Conservation (phyloP, 345 rosid genomes). For the Ricinus communis region DNA sequence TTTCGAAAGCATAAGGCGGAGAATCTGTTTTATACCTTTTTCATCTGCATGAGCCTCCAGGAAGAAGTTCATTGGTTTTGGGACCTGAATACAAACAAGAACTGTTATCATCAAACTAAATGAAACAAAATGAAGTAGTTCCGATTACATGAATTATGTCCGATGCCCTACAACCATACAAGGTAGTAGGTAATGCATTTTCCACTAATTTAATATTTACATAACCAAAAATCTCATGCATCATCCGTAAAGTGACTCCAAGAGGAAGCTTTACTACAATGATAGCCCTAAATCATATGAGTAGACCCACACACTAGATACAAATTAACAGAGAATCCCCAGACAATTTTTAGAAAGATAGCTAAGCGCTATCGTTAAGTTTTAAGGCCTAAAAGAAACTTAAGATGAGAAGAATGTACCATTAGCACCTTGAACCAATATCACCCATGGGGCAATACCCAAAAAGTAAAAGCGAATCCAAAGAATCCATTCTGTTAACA, state of each 20-base stretch:
- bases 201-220: neutral
- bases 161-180: neutral
- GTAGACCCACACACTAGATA: neutral
- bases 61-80: conserved; percentile 76
- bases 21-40: conserved; percentile 83
- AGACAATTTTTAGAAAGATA: neutral
- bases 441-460: neutral
- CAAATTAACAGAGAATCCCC: neutral
- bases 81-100: conserved; percentile 56
- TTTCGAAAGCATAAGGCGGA: conserved; percentile 92
- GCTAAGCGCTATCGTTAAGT: neutral
- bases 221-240: neutral
- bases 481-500: neutral
- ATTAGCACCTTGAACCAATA: neutral
- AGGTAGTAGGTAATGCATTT: neutral
- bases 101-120: conserved; percentile 10
- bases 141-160: neutral
- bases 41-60: conserved; percentile 77
- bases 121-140: neutral
- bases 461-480: neutral
- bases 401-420: neutral
- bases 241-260: conserved; percentile 1
- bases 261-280: neutral
- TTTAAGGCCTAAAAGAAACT: neutral
- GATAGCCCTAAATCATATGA: neutral